phyloP scores from a whole-genome alignment of 2,329 filamentous ascomycete species.

The Cordyceps sp. region DNA sequence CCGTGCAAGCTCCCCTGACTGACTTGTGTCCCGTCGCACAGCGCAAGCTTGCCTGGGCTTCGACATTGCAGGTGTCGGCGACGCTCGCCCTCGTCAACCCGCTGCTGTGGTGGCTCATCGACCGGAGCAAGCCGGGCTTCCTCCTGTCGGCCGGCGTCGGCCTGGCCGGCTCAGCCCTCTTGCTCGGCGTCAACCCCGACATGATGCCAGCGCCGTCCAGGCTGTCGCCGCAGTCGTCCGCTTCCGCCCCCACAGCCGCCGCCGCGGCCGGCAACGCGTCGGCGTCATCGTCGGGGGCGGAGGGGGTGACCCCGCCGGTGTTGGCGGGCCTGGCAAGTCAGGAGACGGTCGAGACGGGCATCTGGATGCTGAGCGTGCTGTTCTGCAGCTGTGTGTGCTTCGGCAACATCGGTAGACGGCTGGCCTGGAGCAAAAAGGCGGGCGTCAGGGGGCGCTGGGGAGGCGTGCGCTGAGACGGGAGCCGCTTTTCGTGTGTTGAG shows the following conservation, averaged over 20 bases:
- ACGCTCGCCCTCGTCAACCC: conserved; percentile 85
- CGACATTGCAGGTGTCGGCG: conserved; percentile 80
- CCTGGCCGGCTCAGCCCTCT: conserved; percentile 52
- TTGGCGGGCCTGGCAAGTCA: conserved; percentile 39
- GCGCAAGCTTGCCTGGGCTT: conserved; percentile 86
- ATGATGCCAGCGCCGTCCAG: conserved; percentile 55
- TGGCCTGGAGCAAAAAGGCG: conserved; percentile 34
- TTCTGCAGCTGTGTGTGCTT: conserved; percentile 95
- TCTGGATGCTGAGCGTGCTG: conserved; percentile 84
- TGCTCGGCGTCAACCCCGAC: conserved; percentile 62
- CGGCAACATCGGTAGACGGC: conserved; percentile 76
- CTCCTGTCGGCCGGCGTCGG: conserved; percentile 62
- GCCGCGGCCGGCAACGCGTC: conserved; percentile 2
- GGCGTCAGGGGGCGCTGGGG: conserved; percentile 28
- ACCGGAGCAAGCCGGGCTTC: conserved; percentile 75
- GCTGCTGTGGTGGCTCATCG: conserved; percentile 89
- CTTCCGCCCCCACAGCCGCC: too few species aligned
- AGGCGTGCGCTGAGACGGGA: conserved; percentile 16
- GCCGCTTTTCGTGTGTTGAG: too few species aligned
- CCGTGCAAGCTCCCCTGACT: too few species aligned
- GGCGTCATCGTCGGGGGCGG: not conserved
- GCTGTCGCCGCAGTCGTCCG: conserved; percentile 9
- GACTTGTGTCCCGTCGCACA: conserved; percentile 18
- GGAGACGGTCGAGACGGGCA: conserved; percentile 53
- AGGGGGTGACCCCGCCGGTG: conserved; percentile 2